A percentile compares a stretch with the other conserved stretches of the same genome.
phyloP scores from a whole-genome alignment of 768 basidiomycete genomes.

The Lactifluus rugatus region DNA sequence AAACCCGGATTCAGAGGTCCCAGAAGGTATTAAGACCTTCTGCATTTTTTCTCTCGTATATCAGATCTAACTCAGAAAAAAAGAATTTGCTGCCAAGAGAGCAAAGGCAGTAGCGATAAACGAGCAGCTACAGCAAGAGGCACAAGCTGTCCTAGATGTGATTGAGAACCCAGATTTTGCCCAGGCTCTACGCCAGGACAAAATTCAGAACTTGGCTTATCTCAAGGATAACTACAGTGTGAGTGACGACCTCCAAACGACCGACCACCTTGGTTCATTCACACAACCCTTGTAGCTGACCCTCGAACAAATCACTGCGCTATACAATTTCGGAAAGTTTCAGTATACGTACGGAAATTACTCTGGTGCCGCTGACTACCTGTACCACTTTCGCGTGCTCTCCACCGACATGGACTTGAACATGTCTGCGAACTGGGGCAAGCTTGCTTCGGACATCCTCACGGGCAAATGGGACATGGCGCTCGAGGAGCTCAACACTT shows the following conservation, averaged over 20 bases:
- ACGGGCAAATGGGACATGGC: slow-evolving; percentile 94
- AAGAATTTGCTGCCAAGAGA: slow-evolving; percentile 75
- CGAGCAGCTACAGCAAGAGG: slow-evolving; percentile 78
- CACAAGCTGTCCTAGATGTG: slow-evolving; percentile 87
- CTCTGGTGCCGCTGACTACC: slow-evolving; percentile 90
- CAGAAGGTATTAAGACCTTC: slow-evolving; percentile 44
- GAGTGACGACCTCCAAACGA: slow-evolving; percentile 24
- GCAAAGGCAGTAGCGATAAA: slow-evolving; percentile 76
- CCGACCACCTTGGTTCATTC: not conserved
- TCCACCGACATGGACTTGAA: slow-evolving; percentile 90
- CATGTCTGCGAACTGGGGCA: slow-evolving; percentile 97
- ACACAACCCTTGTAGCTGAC: slow-evolving; percentile 51
- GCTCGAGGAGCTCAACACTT: slow-evolving; percentile 86
- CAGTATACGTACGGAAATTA: slow-evolving; percentile 99
- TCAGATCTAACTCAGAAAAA: not conserved
- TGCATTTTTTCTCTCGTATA: not conserved
- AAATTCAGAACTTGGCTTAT: slow-evolving; percentile 91
- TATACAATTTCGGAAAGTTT: slow-evolving; percentile 98
- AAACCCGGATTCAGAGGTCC: slow-evolving; percentile 59
- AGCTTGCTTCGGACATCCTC: slow-evolving; percentile 93
- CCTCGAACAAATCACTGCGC: slow-evolving; percentile 86
- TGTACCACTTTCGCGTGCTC: slow-evolving; percentile 97
- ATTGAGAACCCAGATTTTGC: slow-evolving; percentile 97
- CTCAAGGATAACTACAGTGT: slow-evolving; percentile 90
- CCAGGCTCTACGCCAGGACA: slow-evolving; percentile 88